A percentile compares a stretch with the other conserved stretches of the same genome.
phyloP scores from a whole-genome alignment of 176 grass and related monocot genomes.

The Carex parvula region DNA sequence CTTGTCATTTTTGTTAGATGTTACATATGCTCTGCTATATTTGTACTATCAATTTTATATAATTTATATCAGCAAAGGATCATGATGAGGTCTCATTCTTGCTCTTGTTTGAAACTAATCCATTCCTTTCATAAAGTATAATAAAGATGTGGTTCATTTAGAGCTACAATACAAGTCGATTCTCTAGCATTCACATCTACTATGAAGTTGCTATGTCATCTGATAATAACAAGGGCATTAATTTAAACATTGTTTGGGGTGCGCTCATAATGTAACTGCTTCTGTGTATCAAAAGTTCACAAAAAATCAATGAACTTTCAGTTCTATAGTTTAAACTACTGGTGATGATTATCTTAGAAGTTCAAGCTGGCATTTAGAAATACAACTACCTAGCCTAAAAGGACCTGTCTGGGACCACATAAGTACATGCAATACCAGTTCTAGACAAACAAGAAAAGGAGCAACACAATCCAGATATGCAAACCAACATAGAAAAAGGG shows the following conservation, averaged over 20 bases:
- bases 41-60: not conserved
- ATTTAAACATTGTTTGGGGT: not conserved
- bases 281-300: not conserved
- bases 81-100: not conserved
- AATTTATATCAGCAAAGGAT: not conserved
- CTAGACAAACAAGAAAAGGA: not conserved
- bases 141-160: not conserved
- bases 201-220: not conserved
- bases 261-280: not conserved
- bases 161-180: not conserved
- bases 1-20: not conserved
- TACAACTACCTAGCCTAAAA: not conserved
- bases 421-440: not conserved
- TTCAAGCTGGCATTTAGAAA: not conserved
- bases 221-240: not conserved
- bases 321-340: constrained; percentile 1
- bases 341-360: not conserved
- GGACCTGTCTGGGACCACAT: not conserved
- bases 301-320: not conserved
- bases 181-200: not conserved
- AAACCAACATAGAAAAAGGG: not conserved
- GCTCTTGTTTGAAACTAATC: not conserved
- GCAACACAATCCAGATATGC: constrained; percentile 2
- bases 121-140: not conserved
- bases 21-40: not conserved